These are phyloP conservation scores for Tolypocladium nubicola DNA, from an alignment of 2,329 filamentous ascomycete species.

Conservation along the genomic window DNA sequence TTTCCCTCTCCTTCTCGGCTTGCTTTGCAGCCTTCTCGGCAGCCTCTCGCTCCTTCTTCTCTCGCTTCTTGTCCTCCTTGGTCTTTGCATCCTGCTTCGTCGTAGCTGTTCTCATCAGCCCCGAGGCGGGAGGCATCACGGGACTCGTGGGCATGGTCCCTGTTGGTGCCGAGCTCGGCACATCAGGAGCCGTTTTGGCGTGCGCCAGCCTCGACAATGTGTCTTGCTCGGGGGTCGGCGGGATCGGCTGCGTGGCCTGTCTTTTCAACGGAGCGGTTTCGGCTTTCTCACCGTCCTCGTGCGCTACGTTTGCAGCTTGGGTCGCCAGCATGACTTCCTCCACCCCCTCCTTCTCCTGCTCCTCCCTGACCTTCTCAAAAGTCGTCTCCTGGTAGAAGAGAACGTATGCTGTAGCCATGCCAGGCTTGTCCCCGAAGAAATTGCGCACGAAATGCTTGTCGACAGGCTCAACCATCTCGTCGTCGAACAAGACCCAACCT, in stretches of 20 bases:
- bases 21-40: slow-evolving; percentile 46
- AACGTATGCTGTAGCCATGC: slow-evolving; percentile 90
- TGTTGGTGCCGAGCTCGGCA: slow-evolving; percentile 10
- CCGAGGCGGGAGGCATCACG: not conserved
- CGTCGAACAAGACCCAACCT: slow-evolving; percentile 93
- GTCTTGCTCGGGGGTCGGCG: slow-evolving; percentile 36
- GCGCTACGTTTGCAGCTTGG: slow-evolving; percentile 44
- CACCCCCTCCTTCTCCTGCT: slow-evolving; percentile 72
- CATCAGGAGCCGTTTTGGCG: slow-evolving; percentile 49
- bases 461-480: slow-evolving; percentile 97
- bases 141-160: slow-evolving; percentile 2
- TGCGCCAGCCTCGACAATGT: slow-evolving; percentile 52
- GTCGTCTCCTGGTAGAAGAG: slow-evolving; percentile 94
- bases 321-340: slow-evolving; percentile 49
- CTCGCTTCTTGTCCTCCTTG: slow-evolving; percentile 53
- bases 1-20: slow-evolving; percentile 28
- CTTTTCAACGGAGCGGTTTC: slow-evolving; percentile 36
- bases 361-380: slow-evolving; percentile 55
- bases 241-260: slow-evolving; percentile 37
- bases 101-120: slow-evolving; percentile 10
- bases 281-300: slow-evolving; percentile 34
- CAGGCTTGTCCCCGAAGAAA: slow-evolving; percentile 90
- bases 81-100: slow-evolving; percentile 24
- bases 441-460: slow-evolving; percentile 93
- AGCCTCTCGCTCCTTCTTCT: slow-evolving; percentile 57